phyloP scores from a whole-genome alignment of 352 stramenopile genomes.

The Globisporangium canariense region DNA sequence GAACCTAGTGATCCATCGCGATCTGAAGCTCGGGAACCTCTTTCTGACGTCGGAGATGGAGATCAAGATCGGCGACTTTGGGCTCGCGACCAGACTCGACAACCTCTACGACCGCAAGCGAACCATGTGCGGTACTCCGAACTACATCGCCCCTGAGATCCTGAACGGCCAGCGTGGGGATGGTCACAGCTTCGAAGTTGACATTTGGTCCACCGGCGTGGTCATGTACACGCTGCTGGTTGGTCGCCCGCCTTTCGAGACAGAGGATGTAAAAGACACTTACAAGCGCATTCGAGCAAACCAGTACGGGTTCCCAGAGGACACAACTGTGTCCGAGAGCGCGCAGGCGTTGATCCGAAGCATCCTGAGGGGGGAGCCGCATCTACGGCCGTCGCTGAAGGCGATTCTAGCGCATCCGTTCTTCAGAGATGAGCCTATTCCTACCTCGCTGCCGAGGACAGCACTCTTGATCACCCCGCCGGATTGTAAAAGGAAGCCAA shows the following conservation, averaged over 20 bases:
- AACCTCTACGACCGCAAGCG: constrained; percentile 91
- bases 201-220: constrained; percentile 97
- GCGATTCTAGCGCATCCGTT: constrained; percentile 81
- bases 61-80: constrained; percentile 97
- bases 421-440: constrained; percentile 55
- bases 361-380: constrained; percentile 74
- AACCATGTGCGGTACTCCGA: constrained; percentile 95
- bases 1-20: constrained; percentile 94
- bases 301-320: constrained; percentile 93
- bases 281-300: constrained; percentile 97
- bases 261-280: constrained; percentile 96
- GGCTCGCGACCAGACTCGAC: constrained; percentile 85
- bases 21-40: constrained; percentile 98
- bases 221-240: constrained; percentile 98
- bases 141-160: constrained; percentile 93
- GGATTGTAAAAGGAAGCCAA: constrained; percentile 36
- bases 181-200: constrained; percentile 97
- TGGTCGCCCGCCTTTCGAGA: constrained; percentile 97
- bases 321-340: constrained; percentile 80
- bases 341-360: constrained; percentile 71
- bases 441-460: constrained; percentile 49
- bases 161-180: constrained; percentile 85
- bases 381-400: constrained; percentile 62
- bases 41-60: constrained; percentile 95
- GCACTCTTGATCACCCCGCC: constrained; percentile 73